Evolutionary conservation across 2,329 filamentous ascomycete genomes (phyloP), one percentile per base, ranked within the genome.

Genomic region (Diaporthe aspalathi): DNA sequence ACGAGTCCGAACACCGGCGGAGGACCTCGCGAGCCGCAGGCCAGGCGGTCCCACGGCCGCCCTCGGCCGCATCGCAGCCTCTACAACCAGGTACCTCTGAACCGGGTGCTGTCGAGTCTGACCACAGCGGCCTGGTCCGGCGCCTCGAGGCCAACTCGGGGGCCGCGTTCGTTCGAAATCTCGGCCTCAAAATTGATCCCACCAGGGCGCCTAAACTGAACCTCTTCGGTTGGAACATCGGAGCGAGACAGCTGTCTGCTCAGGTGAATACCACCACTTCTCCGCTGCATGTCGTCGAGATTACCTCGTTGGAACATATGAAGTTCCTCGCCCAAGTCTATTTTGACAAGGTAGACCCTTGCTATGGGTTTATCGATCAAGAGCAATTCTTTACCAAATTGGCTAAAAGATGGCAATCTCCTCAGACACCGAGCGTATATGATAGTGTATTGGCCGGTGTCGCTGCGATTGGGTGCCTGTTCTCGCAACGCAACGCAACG

Each of bases 71-170:
- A n/a, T 38, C 49, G 1, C 57, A 49, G 9, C 14, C 60, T 35
- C 16, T 40, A 9, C 67, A 32, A 38, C 38, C 38, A n/a, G 24
- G 2, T 32, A 9, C 43, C n/a, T 14, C 65, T 5, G 56, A 62
- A 5, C 57, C 52, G 56, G 22, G 67, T 56, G 9, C 50, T 72
- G 7, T 74, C 76, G 29, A 49, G 63, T 4, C 70, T 20, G 74
- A 65, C 62, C 75, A 76, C 1, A 76, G 75, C 11, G 76, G 75
- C 5, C 76, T 79, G 32, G 73, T 83, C 53, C 80, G 80, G 6
- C 86, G 85, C 0, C 78, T 89, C 4, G 86, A 89, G 73, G 88
- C 86, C 45, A 89, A 90, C 72, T 89, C 87, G 0, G 87, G 87
- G 0, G 85, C 88, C 0, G 86, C 87, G 0, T 90, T 90, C 75